These are phyloP conservation scores for Thinopyrum elongatum DNA, from an alignment of 176 grass and related monocot species.

Conservation along the genomic window DNA sequence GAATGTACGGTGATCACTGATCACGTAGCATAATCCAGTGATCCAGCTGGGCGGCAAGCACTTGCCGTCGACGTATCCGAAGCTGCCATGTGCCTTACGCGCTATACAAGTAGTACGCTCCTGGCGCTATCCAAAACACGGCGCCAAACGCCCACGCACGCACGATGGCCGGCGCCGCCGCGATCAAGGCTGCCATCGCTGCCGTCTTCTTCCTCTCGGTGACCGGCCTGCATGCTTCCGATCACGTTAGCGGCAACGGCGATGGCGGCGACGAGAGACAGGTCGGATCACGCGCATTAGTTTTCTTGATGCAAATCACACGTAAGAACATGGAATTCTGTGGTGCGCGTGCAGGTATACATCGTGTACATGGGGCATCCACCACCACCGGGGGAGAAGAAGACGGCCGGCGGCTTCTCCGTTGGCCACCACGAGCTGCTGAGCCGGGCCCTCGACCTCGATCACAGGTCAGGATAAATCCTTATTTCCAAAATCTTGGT, in stretches of 20 bases:
- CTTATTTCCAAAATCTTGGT: background rate
- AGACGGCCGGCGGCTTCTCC: background rate
- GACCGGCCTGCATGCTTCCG: background rate
- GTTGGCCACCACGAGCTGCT: conserved; percentile 16
- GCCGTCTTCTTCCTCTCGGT: background rate
- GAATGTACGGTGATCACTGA: background rate
- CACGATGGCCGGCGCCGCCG: background rate
- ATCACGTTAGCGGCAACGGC: background rate
- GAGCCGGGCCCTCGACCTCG: conserved; percentile 20
- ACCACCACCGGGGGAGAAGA: background rate
- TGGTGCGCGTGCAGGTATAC: conserved; percentile 15
- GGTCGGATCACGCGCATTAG: background rate
- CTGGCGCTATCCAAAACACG: background rate
- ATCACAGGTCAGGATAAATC: conserved; percentile 17
- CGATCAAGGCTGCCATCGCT: background rate
- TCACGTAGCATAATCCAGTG: background rate
- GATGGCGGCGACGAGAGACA: background rate
- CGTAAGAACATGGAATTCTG: background rate
- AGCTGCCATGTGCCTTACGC: background rate
- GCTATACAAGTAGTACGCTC: background rate
- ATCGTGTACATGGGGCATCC: conserved; percentile 45
- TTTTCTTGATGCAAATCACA: background rate
- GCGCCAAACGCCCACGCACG: no score
- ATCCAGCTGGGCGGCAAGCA: background rate
- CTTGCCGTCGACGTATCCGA: background rate